A percentile compares a stretch with the other conserved stretches of the same genome.
Evolutionary conservation across 2,329 filamentous ascomycete genomes (phyloP).

Genomic region (Aureobasidium zeae): DNA sequence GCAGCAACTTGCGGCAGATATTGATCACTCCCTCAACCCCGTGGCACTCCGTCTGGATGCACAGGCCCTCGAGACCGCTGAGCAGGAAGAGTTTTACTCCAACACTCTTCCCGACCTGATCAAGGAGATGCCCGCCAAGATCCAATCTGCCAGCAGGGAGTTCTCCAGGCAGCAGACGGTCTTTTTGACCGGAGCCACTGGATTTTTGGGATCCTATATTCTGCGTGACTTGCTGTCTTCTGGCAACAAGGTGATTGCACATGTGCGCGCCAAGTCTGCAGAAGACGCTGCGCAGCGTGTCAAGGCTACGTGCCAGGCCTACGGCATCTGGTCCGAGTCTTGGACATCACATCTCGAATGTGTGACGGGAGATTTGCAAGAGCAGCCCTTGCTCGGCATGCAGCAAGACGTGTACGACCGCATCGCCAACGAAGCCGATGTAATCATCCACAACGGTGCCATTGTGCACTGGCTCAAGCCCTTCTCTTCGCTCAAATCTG

Average conservation of each 20-base stretch:
- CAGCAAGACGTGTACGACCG: conserved; percentile 54
- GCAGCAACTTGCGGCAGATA: conserved; percentile 44
- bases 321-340: conserved; percentile 65
- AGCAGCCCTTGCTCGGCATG: conserved; percentile 65
- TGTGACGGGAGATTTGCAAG: conserved; percentile 62
- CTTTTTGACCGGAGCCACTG: conserved; percentile 81
- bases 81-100: conserved; percentile 44
- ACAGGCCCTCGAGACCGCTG: conserved; percentile 31
- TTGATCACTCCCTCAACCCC: conserved; percentile 42
- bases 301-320: conserved; percentile 58
- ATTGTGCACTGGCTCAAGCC: conserved; percentile 69
- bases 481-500: conserved; percentile 60
- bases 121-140: conserved; percentile 38
- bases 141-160: conserved; percentile 22
- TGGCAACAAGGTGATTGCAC: conserved; percentile 56
- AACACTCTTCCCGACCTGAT: conserved; percentile 45
- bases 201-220: conserved; percentile 78
- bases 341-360: conserved; percentile 59
- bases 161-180: conserved; percentile 45
- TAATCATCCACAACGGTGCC: conserved; percentile 70
- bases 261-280: conserved; percentile 61
- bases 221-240: conserved; percentile 58
- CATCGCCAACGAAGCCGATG: conserved; percentile 58
- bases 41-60: conserved; percentile 39
- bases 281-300: conserved; percentile 56